A percentile compares a stretch with the other conserved stretches of the same genome.
Conservation (phyloP, 78 protist species). For the Dictyostelium firmibasis region DNA sequence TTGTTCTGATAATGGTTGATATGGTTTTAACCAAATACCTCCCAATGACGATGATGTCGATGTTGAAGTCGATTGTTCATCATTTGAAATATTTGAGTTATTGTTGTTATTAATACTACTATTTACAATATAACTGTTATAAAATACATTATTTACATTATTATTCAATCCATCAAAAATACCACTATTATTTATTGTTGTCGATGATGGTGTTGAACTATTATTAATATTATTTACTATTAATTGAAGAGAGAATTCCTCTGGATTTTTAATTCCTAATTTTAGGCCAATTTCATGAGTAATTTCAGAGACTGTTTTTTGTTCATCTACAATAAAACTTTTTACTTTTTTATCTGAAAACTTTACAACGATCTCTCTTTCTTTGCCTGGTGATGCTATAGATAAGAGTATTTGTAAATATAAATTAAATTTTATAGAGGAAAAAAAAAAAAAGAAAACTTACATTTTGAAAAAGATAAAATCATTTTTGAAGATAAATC, state of each 20-base stretch:
- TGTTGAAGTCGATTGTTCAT: neutral
- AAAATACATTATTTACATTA: constrained; percentile 25
- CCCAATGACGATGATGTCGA: neutral
- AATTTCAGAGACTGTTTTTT: constrained; percentile 64
- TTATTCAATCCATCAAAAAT: neutral
- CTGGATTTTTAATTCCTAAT: constrained; percentile 79
- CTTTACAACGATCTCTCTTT: constrained; percentile 75
- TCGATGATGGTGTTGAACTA: neutral
- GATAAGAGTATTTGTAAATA: too few relatives aligned
- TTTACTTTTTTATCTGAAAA: constrained; percentile 80
- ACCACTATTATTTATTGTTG: neutral
- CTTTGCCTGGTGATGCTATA: constrained; percentile 12
- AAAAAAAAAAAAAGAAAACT: neutral
- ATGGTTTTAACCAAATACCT: constrained; percentile 75
- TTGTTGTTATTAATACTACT: neutral
- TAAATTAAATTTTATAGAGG: too few relatives aligned
- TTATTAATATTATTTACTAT: neutral
- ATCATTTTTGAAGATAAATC: constrained; percentile 72
- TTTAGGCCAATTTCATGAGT: constrained; percentile 73
- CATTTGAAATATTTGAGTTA: neutral
- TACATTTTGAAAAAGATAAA: constrained; percentile 55
- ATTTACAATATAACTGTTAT: constrained; percentile 13
- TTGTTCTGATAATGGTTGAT: constrained; percentile 44
- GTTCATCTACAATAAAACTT: constrained; percentile 71
- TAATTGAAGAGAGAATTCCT: constrained; percentile 76